Conservation (phyloP, 768 basidiomycete species). For the Suillus subaureus region DNA sequence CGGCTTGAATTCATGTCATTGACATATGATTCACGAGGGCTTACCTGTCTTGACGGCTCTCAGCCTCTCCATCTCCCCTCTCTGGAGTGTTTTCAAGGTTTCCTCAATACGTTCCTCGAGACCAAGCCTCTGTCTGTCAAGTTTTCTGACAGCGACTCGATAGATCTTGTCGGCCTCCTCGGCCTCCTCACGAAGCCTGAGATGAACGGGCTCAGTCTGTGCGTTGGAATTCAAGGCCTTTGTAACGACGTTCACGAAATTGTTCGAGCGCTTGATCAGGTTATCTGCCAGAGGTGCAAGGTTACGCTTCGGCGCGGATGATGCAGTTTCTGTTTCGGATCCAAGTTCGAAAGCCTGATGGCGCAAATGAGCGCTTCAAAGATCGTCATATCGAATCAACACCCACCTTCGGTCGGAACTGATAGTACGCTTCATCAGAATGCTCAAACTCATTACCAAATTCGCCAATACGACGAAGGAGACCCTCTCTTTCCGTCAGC, state of each 20-base stretch:
- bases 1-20: conserved; percentile 3
- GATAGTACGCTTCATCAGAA: conserved; percentile 79
- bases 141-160: conserved; percentile 74
- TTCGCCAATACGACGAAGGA: conserved; percentile 77
- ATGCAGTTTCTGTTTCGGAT: conserved; percentile 26
- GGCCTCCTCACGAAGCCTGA: conserved; percentile 76
- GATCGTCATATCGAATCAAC: no score
- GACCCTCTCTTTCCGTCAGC: conserved; percentile 53
- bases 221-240: conserved; percentile 61
- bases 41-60: conserved; percentile 82
- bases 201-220: conserved; percentile 62
- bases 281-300: conserved; percentile 50
- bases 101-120: conserved; percentile 89
- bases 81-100: conserved; percentile 75
- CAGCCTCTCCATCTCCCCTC: conserved; percentile 84
- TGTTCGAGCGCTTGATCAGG: conserved; percentile 68
- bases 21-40: conserved; percentile 15
- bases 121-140: conserved; percentile 82
- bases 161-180: conserved; percentile 81
- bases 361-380: conserved; percentile 21
- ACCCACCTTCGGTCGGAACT: conserved; percentile 78
- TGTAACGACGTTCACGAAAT: conserved; percentile 68
- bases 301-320: conserved; percentile 32
- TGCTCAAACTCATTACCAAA: conserved; percentile 81
- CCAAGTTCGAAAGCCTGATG: conserved; percentile 32